Evolutionary conservation across 352 stramenopile species (phyloP), one percentile per base, ranked within the genome.

Genomic region (Halophytophthora polymorphica): DNA sequence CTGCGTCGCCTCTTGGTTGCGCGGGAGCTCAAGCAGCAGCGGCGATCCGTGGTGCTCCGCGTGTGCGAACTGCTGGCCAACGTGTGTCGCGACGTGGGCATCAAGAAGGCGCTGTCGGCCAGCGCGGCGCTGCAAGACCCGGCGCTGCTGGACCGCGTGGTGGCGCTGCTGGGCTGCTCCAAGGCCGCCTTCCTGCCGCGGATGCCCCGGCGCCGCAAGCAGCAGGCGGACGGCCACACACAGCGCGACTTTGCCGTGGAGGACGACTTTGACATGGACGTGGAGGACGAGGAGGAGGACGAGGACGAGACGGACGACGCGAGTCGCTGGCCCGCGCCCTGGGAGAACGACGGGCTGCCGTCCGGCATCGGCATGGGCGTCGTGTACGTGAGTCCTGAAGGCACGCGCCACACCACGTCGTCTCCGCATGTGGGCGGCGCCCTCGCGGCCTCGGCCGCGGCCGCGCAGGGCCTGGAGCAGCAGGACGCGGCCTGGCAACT

Each of bases 301-400:
- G 66, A 75, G 31, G 75, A 73, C 5, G 64, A 87, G 12, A 64
- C 61, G 17, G 61, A 80, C 12, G 74, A 85, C 38, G 74, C 75
- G 17, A 77, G 67, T 28, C 67, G 72, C 17, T 92, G 81, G 81
- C 78, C 81, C 0, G 81, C 76, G 22, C 78, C 81, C 6, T 92
- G 81, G 81, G 81, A 92, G 40, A 90, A 70, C 56, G 75, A 90
- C 31, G 77, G 77, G 4, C 56, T 84, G 18, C 71, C 77, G 1
- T 88, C 76, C 2, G 76, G 79, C 18, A 58, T 88, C 6, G 79
- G 79, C 33, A 88, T 93, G 73, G 83, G 83, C 34, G 71, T 90
- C 22, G 80, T 93, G 33, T 90, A 88, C 53, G 77, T 87, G 15
- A 88, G 73, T 37, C 66, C 74, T 0, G 77, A 88, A 33, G 83